Evolutionary conservation across 1,284 basidiomycete genomes (phyloP).

Genomic region (Ustilago xerochloae): DNA sequence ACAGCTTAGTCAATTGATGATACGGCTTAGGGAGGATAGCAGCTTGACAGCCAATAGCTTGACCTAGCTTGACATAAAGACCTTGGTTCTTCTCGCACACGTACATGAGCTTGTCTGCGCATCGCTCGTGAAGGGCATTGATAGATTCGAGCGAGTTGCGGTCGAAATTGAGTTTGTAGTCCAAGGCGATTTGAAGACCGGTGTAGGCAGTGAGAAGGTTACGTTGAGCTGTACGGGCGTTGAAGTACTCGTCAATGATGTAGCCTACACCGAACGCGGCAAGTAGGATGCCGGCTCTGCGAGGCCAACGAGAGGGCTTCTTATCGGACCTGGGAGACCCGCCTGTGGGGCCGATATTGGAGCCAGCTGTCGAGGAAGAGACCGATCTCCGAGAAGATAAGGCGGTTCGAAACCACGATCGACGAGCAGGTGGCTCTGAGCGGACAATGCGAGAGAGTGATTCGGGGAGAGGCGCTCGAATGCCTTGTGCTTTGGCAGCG

Average conservation of each 20-base stretch:
- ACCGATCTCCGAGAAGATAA: neutral
- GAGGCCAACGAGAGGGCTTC: conserved; percentile 6
- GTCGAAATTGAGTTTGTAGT: conserved; percentile 65
- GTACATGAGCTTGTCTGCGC: conserved; percentile 52
- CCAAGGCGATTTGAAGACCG: conserved; percentile 54
- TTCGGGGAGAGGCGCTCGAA: conserved; percentile 16
- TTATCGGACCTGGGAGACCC: neutral
- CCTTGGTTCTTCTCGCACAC: conserved; percentile 62
- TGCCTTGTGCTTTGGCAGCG: conserved; percentile 23
- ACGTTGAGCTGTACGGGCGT: conserved; percentile 47
- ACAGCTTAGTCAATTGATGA: conserved; percentile 55
- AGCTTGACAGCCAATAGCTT: conserved; percentile 59
- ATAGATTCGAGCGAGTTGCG: conserved; percentile 44
- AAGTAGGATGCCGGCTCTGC: conserved; percentile 15
- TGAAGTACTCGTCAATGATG: conserved; percentile 44
- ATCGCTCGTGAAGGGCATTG: conserved; percentile 59
- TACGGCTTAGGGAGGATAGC: conserved; percentile 62
- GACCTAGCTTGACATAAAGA: conserved; percentile 60
- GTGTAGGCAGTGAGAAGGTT: conserved; percentile 53
- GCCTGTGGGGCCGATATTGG: neutral
- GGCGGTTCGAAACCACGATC: conserved; percentile 29
- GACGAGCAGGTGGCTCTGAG: conserved; percentile 19
- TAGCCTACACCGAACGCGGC: conserved; percentile 17
- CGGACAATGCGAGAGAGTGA: conserved; percentile 18
- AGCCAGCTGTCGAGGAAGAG: neutral